Base-by-base conservation (phyloP, 257 asterid genomes). In the Solanum chiquidenum region DNA sequence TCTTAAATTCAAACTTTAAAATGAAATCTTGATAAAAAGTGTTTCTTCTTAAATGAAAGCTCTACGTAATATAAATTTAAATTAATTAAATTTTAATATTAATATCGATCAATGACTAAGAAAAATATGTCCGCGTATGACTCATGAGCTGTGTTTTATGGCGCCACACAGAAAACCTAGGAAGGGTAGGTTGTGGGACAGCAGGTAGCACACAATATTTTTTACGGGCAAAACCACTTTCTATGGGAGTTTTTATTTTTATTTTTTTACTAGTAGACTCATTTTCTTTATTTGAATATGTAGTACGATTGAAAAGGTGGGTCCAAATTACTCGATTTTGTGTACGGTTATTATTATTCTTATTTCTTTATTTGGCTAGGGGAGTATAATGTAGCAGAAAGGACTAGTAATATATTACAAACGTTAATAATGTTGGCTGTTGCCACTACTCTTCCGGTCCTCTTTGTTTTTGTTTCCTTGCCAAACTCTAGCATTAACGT, bases 141-240 rank as follows among this genome's bases (percentile, higher is more conserved):
- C 60, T 49, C 23, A 52, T 55, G 64, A 55, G 2, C 25, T 55
- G 25, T 55, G 25, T 55, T 14, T 55, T 21, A 11, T 18, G 64
- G 25, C 9, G 5, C 68, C 85, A 49, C 85, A 80, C 85, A 80
- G 85, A 80, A 29, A 80, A 80, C 84, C 64, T 42, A 79, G 20
- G 31, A 12, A 77, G 34, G 38, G 27, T 44, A 27, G 20, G 83
- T 16, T 29, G 18, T 80, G 68, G 27, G 64, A n/a, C 64, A 44
- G 27, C 27, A 21, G 16, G 85, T 27, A 80, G 85, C 85, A 27
- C 68, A 80, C 68, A 80, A 80, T 80, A 80, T 80, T 80, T 38
- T 42, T 46, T 9, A 8, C 42, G 66, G 29, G 29, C 42, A 16
- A 80, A 80, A 46, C 68, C 42, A 6, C 85, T 80, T 46, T 80